A percentile compares a stretch with the other conserved stretches of the same genome.
phyloP scores from a whole-genome alignment of 2,329 filamentous ascomycete genomes.

The Aspergillus transmontanensis region DNA sequence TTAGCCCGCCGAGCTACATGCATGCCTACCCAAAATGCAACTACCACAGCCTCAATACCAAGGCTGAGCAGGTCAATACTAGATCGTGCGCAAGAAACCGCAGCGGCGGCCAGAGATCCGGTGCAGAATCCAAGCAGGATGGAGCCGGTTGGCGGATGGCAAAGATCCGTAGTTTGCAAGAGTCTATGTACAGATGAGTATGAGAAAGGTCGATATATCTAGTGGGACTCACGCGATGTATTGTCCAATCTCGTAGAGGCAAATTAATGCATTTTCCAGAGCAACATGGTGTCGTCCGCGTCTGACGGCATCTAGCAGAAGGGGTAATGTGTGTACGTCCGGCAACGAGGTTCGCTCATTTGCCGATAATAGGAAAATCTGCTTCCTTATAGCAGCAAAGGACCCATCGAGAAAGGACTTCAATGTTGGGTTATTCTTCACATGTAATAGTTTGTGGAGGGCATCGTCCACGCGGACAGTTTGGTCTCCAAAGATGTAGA shows the following conservation, averaged over 20 bases:
- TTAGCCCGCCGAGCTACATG: not conserved
- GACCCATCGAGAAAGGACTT: not conserved
- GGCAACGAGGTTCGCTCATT: not conserved
- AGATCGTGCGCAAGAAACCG: not conserved
- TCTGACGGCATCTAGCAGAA: not conserved
- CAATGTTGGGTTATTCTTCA: not conserved
- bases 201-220: accelerated
- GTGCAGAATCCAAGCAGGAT: not conserved
- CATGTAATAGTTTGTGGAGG: not conserved
- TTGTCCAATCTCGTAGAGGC: not conserved
- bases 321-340: not conserved
- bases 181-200: not conserved
- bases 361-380: not conserved
- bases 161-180: not conserved
- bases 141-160: not conserved
- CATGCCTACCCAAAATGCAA: not conserved
- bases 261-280: not conserved
- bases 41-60: not conserved
- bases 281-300: not conserved
- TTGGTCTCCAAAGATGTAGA: not conserved
- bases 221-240: not conserved
- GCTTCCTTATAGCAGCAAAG: not conserved
- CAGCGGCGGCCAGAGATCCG: not conserved
- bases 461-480: not conserved
- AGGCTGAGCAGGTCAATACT: not conserved